Evolutionary conservation across 257 asterid genomes (phyloP).

Genomic region (Eucommia ulmoides): DNA sequence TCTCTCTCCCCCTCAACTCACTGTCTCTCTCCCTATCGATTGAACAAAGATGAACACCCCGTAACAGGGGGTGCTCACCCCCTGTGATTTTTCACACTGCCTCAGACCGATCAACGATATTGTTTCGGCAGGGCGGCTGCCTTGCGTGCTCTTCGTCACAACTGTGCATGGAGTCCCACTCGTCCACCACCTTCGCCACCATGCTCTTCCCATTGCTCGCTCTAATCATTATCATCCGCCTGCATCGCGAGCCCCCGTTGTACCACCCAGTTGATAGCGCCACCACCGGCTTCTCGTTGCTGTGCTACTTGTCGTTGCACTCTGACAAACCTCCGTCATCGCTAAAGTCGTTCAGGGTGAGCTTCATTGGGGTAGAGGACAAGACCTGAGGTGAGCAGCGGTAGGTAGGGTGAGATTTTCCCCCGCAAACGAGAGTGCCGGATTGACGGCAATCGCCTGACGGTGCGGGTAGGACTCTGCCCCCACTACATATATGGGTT

Average conservation of each 20-base stretch:
- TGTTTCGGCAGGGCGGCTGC: slow-evolving; percentile 23
- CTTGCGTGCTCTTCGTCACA: slow-evolving; percentile 32
- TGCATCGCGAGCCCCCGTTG: slow-evolving; percentile 18
- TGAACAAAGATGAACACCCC: no score
- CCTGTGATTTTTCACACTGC: no score
- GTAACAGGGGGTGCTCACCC: no score
- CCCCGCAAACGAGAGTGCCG: slow-evolving; percentile 18
- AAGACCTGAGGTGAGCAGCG: slow-evolving; percentile 30
- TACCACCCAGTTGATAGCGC: slow-evolving; percentile 46
- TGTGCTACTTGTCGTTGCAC: slow-evolving; percentile 23
- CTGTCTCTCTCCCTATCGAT: no score
- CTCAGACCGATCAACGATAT: slow-evolving; percentile 35
- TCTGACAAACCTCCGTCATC: slow-evolving; percentile 30
- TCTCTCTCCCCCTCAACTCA: no score
- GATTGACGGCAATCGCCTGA: slow-evolving; percentile 14
- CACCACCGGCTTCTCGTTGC: slow-evolving; percentile 21
- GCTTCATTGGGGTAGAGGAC: slow-evolving; percentile 23
- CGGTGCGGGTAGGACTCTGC: no score
- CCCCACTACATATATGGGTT: slow-evolving; percentile 11
- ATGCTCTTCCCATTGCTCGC: slow-evolving; percentile 29
- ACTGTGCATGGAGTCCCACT: slow-evolving; percentile 34
- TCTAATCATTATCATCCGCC: slow-evolving; percentile 15
- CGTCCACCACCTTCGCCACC: slow-evolving; percentile 47
- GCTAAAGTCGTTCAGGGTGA: slow-evolving; percentile 31
- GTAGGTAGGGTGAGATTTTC: slow-evolving; percentile 11